Evolutionary conservation across 2,329 filamentous ascomycete species (phyloP).

Genomic region (Trichoderma arundinaceum): DNA sequence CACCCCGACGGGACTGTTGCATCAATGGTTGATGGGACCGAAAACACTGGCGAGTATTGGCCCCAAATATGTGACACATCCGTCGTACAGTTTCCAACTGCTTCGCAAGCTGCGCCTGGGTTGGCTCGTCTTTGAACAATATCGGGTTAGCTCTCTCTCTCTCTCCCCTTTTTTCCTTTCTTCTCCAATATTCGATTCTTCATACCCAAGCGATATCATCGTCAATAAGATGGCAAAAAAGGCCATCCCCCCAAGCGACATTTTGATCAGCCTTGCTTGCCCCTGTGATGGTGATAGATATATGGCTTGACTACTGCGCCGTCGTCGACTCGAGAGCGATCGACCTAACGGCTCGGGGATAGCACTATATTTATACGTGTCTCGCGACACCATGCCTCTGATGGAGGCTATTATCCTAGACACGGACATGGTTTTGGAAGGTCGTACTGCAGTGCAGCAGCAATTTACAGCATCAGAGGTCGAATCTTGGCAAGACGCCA

Average conservation of each 20-base stretch:
- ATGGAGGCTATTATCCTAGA: conserved; percentile 35
- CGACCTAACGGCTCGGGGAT: conserved; percentile 35
- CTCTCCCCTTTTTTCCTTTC: neutral
- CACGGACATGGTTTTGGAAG: conserved; percentile 2
- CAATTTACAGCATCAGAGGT: neutral
- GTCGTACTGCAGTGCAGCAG: neutral
- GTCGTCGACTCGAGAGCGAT: neutral
- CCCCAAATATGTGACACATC: conserved; percentile 75
- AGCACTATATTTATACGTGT: conserved; percentile 41
- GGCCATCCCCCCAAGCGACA: conserved; percentile 33
- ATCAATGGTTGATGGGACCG: conserved; percentile 70
- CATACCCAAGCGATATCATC: conserved; percentile 34
- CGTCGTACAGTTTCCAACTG: conserved; percentile 55
- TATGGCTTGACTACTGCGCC: neutral
- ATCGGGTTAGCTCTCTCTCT: conserved; percentile 4
- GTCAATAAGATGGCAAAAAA: conserved; percentile 33
- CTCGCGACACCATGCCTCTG: conserved; percentile 33
- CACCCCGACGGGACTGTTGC: conserved; percentile 69
- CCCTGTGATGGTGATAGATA: conserved; percentile 8
- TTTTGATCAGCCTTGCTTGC: conserved; percentile 31
- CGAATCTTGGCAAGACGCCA: neutral
- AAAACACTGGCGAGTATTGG: conserved; percentile 86
- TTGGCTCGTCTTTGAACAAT: conserved; percentile 1
- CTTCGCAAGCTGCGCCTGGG: conserved; percentile 36
- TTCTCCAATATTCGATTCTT: neutral